Conservation (phyloP, 257 asterid genomes). For the Cinchona pubescens region DNA sequence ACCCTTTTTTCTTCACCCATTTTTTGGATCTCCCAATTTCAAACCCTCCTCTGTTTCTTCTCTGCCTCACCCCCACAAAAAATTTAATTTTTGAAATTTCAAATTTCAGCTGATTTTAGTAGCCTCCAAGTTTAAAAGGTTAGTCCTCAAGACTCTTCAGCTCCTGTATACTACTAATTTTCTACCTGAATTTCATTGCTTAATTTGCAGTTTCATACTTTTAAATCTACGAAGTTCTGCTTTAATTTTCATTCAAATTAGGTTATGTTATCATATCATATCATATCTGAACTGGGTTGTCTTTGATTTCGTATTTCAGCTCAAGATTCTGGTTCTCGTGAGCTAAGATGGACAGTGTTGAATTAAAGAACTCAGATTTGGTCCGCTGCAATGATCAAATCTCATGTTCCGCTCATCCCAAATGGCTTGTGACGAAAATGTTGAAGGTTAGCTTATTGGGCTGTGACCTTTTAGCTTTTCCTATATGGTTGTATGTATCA, state of each 20-base stretch:
- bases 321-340: background rate
- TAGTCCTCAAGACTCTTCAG: background rate
- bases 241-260: background rate
- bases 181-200: background rate
- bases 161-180: no score
- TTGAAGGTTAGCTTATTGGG: conserved; percentile 38
- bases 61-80: background rate
- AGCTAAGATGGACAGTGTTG: conserved; percentile 16
- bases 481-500: background rate
- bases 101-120: background rate
- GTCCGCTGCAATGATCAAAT: background rate
- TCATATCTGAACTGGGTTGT: background rate
- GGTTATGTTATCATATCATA: background rate
- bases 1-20: background rate
- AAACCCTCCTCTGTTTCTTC: background rate
- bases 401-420: conserved; percentile 14
- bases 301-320: background rate
- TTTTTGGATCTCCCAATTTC: background rate
- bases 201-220: background rate
- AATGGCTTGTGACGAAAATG: conserved; percentile 51
- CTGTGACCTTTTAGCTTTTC: background rate
- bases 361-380: conserved; percentile 7
- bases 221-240: background rate
- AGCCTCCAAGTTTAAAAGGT: conserved; percentile 1
- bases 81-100: background rate